Evolutionary conservation across 805 yeast genomes (phyloP).

Genomic region (Cyberlindnera maclurae): DNA sequence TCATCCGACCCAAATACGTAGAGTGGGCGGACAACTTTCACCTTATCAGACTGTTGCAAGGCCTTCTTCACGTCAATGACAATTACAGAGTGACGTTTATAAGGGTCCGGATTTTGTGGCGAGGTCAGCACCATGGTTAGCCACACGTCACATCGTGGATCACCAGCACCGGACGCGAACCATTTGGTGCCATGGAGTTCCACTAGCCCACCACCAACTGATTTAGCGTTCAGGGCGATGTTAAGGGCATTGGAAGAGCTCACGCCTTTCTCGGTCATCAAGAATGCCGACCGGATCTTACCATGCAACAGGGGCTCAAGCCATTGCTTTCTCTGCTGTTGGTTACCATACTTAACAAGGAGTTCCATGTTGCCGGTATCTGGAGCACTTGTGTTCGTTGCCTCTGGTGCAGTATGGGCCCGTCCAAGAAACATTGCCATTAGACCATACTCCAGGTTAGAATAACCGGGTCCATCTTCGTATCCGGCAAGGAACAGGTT

Average conservation of each 20-base stretch:
- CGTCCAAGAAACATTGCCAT: constrained; percentile 60
- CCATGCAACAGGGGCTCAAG: constrained; percentile 48
- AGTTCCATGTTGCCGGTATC: constrained; percentile 55
- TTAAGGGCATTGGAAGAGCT: constrained; percentile 59
- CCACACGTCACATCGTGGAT: constrained; percentile 45
- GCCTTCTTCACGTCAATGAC: constrained; percentile 46
- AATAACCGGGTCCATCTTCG: constrained; percentile 45
- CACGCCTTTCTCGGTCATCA: constrained; percentile 58
- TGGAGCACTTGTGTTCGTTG: constrained; percentile 54
- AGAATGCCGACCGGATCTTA: constrained; percentile 50
- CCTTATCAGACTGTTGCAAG: constrained; percentile 38
- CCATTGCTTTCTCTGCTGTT: constrained; percentile 40
- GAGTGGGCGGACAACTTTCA: constrained; percentile 42
- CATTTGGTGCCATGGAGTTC: constrained; percentile 57
- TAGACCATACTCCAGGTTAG: constrained; percentile 57
- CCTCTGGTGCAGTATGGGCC: constrained; percentile 48
- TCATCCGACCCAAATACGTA: constrained; percentile 55
- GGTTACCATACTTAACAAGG: constrained; percentile 32
- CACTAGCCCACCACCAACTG: constrained; percentile 33
- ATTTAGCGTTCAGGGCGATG: constrained; percentile 40
- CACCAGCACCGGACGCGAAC: constrained; percentile 70
- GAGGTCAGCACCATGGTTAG: constrained; percentile 24
- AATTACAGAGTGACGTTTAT: constrained; percentile 49
- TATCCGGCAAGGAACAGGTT: constrained; percentile 44
- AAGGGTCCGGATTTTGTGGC: constrained; percentile 25